Evolutionary conservation across 345 rosid genomes (phyloP).

Genomic region (Gossypioides kirkii): DNA sequence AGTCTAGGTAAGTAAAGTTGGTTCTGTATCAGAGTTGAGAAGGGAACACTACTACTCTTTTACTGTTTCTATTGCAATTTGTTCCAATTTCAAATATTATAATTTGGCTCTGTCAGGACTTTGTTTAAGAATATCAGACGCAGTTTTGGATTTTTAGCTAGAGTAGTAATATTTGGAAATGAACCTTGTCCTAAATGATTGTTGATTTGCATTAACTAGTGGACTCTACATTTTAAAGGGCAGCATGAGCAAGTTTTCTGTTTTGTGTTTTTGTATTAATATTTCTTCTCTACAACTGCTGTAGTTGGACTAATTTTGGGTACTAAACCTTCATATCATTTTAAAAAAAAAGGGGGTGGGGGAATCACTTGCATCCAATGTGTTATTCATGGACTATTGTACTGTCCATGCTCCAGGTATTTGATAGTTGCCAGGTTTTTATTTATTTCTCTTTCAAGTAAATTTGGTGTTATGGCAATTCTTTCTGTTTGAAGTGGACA

Average conservation of each 20-base stretch:
- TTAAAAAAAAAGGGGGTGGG: neutral
- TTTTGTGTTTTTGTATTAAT: neutral
- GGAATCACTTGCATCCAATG: neutral
- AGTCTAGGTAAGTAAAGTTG: constrained; percentile 31
- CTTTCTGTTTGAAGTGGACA: neutral
- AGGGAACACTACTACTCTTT: constrained; percentile 9
- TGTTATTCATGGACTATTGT: neutral
- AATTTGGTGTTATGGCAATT: neutral
- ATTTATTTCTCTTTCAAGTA: neutral
- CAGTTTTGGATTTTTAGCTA: constrained; percentile 8
- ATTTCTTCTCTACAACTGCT: too few relatives aligned
- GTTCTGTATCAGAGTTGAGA: constrained; percentile 14
- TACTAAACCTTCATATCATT: neutral
- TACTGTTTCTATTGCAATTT: neutral
- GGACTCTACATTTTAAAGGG: constrained; percentile 3
- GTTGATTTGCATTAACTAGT: constrained; percentile 8
- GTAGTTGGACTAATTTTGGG: neutral
- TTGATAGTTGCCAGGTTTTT: neutral
- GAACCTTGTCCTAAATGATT: constrained; percentile 13
- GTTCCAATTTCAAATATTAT: constrained; percentile 12
- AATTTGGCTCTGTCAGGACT: constrained; percentile 16
- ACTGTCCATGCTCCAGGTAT: neutral
- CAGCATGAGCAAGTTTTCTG: neutral
- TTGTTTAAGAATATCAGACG: neutral
- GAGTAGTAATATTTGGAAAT: neutral